Evolutionary conservation across 1,284 basidiomycete species (phyloP).

Genomic region (Hymenochaete sp.): DNA sequence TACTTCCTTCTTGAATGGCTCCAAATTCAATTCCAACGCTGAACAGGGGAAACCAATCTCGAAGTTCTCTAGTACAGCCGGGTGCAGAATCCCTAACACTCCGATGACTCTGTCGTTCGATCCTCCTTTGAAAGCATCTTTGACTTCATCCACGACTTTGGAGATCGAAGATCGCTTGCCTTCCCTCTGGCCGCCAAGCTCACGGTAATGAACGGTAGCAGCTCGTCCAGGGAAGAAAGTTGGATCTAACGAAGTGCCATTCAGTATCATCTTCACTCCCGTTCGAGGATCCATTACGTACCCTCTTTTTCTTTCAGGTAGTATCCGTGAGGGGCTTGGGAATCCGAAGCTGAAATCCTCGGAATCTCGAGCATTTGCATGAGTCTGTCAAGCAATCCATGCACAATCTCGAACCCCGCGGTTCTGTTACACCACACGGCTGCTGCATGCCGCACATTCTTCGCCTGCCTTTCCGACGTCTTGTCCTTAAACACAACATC

Average conservation of each 20-base stretch:
- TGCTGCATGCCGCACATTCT: slow-evolving; percentile 81
- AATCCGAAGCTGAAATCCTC: slow-evolving; percentile 56
- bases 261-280: slow-evolving; percentile 11
- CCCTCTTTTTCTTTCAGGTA: slow-evolving; percentile 84
- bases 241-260: slow-evolving; percentile 45
- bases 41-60: slow-evolving; percentile 96
- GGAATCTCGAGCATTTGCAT: slow-evolving; percentile 95
- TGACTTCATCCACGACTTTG: slow-evolving; percentile 29
- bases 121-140: slow-evolving; percentile 27
- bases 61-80: slow-evolving; percentile 83
- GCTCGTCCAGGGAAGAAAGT: slow-evolving; percentile 94
- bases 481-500: slow-evolving; percentile 90
- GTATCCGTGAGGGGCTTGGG: slow-evolving; percentile 61
- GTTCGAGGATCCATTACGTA: slow-evolving; percentile 30
- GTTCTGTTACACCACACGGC: slow-evolving; percentile 95
- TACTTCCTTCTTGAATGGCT: slow-evolving; percentile 79
- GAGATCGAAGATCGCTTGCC: slow-evolving; percentile 24
- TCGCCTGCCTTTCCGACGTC: slow-evolving; percentile 70
- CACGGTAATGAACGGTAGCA: slow-evolving; percentile 83
- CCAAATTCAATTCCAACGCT: slow-evolving; percentile 87
- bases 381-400: slow-evolving; percentile 87
- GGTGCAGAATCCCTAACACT: slow-evolving; percentile 83
- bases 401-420: slow-evolving; percentile 94
- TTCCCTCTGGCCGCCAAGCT: slow-evolving; percentile 35
- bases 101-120: slow-evolving; percentile 69